phyloP scores from a whole-genome alignment of 176 grass and related monocot genomes.

The Urochloa ruziziensis region DNA sequence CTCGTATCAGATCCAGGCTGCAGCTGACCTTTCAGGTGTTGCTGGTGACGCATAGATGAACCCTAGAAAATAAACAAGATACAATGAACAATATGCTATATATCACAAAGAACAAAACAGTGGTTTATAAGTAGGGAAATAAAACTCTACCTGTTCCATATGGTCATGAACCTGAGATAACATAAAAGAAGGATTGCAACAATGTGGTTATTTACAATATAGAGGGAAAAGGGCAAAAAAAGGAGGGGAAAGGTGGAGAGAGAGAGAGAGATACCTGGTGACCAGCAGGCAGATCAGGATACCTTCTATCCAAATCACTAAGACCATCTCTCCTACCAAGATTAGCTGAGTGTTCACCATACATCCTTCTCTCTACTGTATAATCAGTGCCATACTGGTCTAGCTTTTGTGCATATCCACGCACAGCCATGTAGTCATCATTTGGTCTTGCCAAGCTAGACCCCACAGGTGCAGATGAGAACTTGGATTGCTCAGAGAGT shows the following conservation, averaged over 20 bases:
- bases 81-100: neutral
- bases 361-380: conserved; percentile 78
- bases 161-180: conserved; percentile 60
- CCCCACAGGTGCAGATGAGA: conserved; percentile 53
- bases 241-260: no score
- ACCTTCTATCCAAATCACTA: conserved; percentile 90
- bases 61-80: conserved; percentile 40
- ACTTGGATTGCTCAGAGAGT: conserved; percentile 58
- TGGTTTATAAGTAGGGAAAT: neutral
- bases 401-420: conserved; percentile 71
- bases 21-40: conserved; percentile 79
- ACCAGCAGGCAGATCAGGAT: conserved; percentile 60
- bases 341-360: conserved; percentile 70
- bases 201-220: conserved; percentile 17
- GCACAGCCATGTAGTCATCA: conserved; percentile 83
- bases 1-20: conserved; percentile 76
- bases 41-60: conserved; percentile 77
- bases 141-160: conserved; percentile 51
- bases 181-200: neutral
- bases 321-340: conserved; percentile 73
- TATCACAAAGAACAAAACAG: conserved; percentile 3
- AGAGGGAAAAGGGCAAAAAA: neutral
- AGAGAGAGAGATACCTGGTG: conserved; percentile 44
- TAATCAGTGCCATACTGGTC: conserved; percentile 77
- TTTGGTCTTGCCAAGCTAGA: conserved; percentile 59